Conservation (phyloP, 148 eudicot species). For the Talinum fruticosum region DNA sequence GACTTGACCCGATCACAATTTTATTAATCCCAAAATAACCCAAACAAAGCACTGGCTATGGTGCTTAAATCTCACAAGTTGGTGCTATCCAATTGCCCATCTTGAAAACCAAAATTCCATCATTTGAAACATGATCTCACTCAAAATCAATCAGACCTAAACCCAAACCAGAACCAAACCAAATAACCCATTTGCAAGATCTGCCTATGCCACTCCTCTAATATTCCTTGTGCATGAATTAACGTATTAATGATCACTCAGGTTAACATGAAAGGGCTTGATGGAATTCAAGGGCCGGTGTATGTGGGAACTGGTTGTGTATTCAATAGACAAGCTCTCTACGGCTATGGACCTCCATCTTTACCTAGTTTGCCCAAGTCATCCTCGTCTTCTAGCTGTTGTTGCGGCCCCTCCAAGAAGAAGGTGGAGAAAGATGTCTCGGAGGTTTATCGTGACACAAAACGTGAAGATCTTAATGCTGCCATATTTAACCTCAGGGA, state of each 20-base stretch:
- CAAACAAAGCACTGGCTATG: neutral
- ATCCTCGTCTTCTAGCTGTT: constrained; percentile 65
- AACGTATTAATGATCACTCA: constrained; percentile 20
- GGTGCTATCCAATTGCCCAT: neutral
- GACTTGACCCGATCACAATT: neutral
- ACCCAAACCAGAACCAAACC: neutral
- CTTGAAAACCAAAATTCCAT: too few species aligned
- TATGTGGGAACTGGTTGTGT: constrained; percentile 98
- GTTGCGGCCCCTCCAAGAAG: constrained; percentile 68
- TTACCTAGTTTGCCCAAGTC: constrained; percentile 53
- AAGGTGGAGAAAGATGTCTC: constrained; percentile 62
- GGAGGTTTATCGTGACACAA: constrained; percentile 69
- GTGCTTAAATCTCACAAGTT: neutral
- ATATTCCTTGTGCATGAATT: neutral
- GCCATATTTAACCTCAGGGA: constrained; percentile 93
- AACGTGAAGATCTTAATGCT: constrained; percentile 82
- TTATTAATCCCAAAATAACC: too few species aligned
- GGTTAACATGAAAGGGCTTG: constrained; percentile 99
- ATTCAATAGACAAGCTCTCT: constrained; percentile 91
- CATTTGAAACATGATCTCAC: too few species aligned
- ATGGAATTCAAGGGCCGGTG: constrained; percentile 98
- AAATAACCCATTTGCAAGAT: neutral
- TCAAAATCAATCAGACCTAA: too few species aligned
- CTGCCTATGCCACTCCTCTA: neutral
- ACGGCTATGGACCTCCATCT: constrained; percentile 84